A percentile compares a stretch with the other conserved stretches of the same genome.
phyloP scores from a whole-genome alignment of 2,329 filamentous ascomycete species.

The Fusarium papillatum region DNA sequence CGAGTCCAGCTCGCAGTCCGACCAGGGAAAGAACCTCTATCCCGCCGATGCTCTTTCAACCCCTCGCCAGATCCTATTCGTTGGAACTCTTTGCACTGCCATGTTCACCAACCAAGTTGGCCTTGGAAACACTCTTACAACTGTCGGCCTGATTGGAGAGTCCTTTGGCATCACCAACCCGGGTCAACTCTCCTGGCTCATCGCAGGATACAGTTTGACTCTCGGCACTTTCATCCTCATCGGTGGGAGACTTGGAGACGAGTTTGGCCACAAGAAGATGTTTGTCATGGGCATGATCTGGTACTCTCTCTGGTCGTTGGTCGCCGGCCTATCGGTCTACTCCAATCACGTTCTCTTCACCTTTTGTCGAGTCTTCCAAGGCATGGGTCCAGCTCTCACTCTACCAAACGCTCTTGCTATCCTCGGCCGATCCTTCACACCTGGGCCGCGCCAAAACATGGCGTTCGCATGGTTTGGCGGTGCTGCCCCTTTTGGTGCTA shows the following conservation, averaged over 20 bases:
- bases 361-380: conserved; percentile 63
- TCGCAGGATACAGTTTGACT: background rate
- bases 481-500: conserved; percentile 47
- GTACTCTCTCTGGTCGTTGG: conserved; percentile 61
- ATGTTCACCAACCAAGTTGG: conserved; percentile 17
- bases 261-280: conserved; percentile 65
- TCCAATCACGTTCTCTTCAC: conserved; percentile 58
- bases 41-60: conserved; percentile 7
- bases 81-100: conserved; percentile 20
- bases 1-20: background rate
- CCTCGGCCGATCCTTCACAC: conserved; percentile 64
- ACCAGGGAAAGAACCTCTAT: background rate
- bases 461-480: conserved; percentile 52
- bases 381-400: conserved; percentile 66
- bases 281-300: conserved; percentile 65
- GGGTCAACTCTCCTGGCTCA: conserved; percentile 13
- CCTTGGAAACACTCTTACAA: conserved; percentile 5
- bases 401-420: conserved; percentile 71
- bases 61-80: conserved; percentile 14
- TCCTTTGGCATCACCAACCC: conserved; percentile 15
- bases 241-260: conserved; percentile 64
- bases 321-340: conserved; percentile 52
- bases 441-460: conserved; percentile 50
- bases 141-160: conserved; percentile 4
- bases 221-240: conserved; percentile 62